Evolutionary conservation across 192 early-diverging fungal species (phyloP).

Genomic region (Coemansia aciculifera): DNA sequence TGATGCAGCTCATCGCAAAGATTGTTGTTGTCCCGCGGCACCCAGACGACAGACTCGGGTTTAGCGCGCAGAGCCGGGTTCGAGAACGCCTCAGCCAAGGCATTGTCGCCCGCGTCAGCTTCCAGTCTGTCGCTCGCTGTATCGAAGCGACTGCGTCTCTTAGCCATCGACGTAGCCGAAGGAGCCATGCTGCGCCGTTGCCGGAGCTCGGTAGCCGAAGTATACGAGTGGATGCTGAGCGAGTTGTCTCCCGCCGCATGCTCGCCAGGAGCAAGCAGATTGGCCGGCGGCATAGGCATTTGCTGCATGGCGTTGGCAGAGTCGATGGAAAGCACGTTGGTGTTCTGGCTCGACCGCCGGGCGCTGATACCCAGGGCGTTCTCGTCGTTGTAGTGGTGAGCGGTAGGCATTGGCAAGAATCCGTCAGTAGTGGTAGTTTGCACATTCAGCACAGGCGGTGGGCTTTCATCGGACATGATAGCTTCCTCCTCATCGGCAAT

Average conservation of each 20-base stretch:
- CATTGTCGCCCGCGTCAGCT: constrained; percentile 29
- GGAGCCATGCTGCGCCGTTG: constrained; percentile 27
- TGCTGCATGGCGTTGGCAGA: constrained; percentile 7
- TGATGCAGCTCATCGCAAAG: constrained; percentile 29
- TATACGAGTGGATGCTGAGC: constrained; percentile 35
- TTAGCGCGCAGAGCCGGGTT: constrained; percentile 27
- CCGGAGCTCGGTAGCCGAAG: constrained; percentile 40
- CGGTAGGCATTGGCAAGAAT: constrained; percentile 24
- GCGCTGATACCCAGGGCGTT: not conserved
- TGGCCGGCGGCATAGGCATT: constrained; percentile 1
- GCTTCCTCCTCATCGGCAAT: constrained; percentile 12
- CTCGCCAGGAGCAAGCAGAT: not conserved
- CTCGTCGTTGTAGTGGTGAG: constrained; percentile 35
- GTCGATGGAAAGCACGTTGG: constrained; percentile 40
- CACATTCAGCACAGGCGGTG: not conserved
- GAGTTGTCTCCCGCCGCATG: constrained; percentile 2
- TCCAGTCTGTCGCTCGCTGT: not conserved
- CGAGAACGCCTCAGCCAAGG: constrained; percentile 24
- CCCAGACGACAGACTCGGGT: constrained; percentile 39
- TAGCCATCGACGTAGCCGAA: not conserved
- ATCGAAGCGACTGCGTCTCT: constrained; percentile 1
- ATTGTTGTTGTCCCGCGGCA: constrained; percentile 35
- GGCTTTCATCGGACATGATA: constrained; percentile 1
- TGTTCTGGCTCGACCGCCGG: constrained; percentile 26
- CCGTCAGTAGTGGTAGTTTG: not conserved